phyloP scores from a whole-genome alignment of 257 asterid genomes.

The Craterostigma plantagineum region DNA sequence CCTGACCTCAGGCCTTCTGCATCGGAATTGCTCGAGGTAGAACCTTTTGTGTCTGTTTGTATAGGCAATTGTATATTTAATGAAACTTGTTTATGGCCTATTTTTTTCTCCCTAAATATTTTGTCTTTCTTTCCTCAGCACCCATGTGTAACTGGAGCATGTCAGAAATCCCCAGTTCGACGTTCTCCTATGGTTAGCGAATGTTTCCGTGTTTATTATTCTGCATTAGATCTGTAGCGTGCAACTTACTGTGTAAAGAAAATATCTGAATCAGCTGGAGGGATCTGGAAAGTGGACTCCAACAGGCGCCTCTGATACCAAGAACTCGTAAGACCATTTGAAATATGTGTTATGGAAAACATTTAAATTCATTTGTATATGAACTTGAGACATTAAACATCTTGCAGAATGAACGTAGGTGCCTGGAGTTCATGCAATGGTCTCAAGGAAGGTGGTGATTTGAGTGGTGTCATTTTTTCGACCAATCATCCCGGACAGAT shows the following conservation, averaged over 20 bases:
- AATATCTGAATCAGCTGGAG: slow-evolving; percentile 32
- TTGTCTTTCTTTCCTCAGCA: slow-evolving; percentile 42
- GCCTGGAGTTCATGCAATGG: slow-evolving; percentile 35
- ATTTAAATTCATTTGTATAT: not conserved
- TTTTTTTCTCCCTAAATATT: slow-evolving; percentile 3
- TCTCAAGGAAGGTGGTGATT: slow-evolving; percentile 35
- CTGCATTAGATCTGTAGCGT: slow-evolving; percentile 5
- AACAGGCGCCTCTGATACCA: slow-evolving; percentile 31
- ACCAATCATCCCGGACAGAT: slow-evolving; percentile 29
- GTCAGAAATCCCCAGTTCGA: slow-evolving; percentile 40
- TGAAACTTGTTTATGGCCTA: not conserved
- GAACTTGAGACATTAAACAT: slow-evolving; percentile 8
- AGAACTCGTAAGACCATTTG: slow-evolving; percentile 44
- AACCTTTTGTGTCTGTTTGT: too few relatives aligned
- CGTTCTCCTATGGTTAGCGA: slow-evolving; percentile 51
- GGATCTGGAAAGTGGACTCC: slow-evolving; percentile 26
- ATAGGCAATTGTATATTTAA: slow-evolving; percentile 1
- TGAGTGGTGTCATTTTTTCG: slow-evolving; percentile 35
- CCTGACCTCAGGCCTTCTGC: slow-evolving; percentile 71
- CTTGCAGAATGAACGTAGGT: slow-evolving; percentile 48
- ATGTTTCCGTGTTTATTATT: slow-evolving; percentile 12
- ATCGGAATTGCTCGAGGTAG: slow-evolving; percentile 81
- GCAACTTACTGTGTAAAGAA: slow-evolving; percentile 8
- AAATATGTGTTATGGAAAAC: not conserved
- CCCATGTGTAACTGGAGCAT: slow-evolving; percentile 80